Evolutionary conservation across 805 yeast species (phyloP).

Genomic region (Candida michaelii): DNA sequence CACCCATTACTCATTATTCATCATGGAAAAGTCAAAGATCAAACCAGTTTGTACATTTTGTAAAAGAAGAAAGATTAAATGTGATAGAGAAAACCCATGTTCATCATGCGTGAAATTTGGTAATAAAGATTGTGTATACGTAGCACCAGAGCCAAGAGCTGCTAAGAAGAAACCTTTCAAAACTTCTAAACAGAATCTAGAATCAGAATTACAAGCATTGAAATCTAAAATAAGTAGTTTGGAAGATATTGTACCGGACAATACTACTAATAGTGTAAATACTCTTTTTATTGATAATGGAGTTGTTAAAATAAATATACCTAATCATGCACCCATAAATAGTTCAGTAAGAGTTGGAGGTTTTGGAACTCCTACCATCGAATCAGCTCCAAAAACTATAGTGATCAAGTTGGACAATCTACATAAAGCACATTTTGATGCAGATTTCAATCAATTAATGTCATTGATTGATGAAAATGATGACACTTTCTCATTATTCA

Average conservation of each 20-base stretch:
- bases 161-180: constrained; percentile 4
- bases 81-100: constrained; percentile 44
- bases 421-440: constrained; percentile 7
- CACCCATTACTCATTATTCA: not conserved
- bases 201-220: constrained; percentile 13
- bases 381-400: not conserved
- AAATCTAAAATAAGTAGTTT: constrained; percentile 10
- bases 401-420: constrained; percentile 5
- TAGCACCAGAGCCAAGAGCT: constrained; percentile 8
- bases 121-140: constrained; percentile 15
- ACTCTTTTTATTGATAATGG: constrained; percentile 4
- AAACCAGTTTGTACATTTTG: constrained; percentile 39
- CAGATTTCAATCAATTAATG: constrained; percentile 9
- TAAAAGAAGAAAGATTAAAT: constrained; percentile 38
- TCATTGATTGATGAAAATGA: not conserved
- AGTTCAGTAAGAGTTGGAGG: constrained; percentile 2
- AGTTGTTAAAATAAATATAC: not conserved
- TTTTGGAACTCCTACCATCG: not conserved
- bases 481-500: constrained; percentile 5
- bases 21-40: constrained; percentile 25
- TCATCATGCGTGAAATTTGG: constrained; percentile 26
- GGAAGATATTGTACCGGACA: constrained; percentile 6
- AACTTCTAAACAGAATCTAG: constrained; percentile 9
- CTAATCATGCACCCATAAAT: not conserved
- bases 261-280: not conserved